Evolutionary conservation across 768 basidiomycete species (phyloP).

Genomic region (Kwoniella bestiolae): DNA sequence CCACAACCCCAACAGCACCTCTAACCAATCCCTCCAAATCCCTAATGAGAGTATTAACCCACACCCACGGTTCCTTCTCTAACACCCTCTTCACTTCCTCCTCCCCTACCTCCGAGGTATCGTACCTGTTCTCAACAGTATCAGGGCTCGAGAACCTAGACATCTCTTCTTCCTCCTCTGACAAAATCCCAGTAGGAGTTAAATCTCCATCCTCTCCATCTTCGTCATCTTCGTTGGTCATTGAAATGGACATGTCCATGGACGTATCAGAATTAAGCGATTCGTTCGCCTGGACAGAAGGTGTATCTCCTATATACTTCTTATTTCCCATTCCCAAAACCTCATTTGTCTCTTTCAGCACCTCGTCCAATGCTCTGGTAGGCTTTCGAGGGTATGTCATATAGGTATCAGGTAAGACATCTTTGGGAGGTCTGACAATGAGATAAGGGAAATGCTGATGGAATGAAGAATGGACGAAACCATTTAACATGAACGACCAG

Average conservation of each 20-base stretch:
- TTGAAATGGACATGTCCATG: conserved; percentile 22
- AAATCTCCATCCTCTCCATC: conserved; percentile 18
- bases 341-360: conserved; percentile 12
- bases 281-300: not conserved
- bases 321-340: not conserved
- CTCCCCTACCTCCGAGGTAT: conserved; percentile 1
- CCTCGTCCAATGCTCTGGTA: not conserved
- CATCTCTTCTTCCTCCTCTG: conserved; percentile 5
- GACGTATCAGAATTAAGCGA: conserved; percentile 5
- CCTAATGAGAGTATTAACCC: conserved; percentile 33
- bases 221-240: not conserved
- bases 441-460: conserved; percentile 33
- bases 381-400: not conserved
- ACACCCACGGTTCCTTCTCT: conserved; percentile 38
- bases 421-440: conserved; percentile 15
- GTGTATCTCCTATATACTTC: not conserved
- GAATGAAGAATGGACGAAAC: conserved; percentile 39
- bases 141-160: conserved; percentile 22
- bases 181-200: conserved; percentile 6
- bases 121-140: conserved; percentile 16
- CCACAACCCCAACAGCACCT: conserved; percentile 9
- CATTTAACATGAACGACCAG: conserved; percentile 45
- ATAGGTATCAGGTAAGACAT: not conserved
- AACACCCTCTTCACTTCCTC: conserved; percentile 16
- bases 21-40: conserved; percentile 16